These are phyloP conservation scores for Crithidia bombi DNA, from an alignment of 208 protist species.

Conservation along the genomic window DNA sequence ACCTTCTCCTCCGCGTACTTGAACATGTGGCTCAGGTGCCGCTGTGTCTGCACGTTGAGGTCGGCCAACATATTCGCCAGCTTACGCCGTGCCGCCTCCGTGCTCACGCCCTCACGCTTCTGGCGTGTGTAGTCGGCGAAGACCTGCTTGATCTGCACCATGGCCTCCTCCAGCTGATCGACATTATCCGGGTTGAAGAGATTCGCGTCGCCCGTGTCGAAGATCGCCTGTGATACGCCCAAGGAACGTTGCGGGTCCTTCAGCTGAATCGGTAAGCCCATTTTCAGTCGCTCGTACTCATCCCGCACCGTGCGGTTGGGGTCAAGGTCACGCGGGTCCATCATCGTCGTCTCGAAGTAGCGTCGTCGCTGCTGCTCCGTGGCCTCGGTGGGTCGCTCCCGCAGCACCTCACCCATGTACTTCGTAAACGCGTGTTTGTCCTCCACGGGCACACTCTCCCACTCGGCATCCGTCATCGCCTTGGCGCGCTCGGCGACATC, in stretches of 20 bases:
- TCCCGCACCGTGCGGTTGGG: constrained; percentile 62
- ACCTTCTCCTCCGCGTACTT: constrained; percentile 75
- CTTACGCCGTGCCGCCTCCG: constrained; percentile 71
- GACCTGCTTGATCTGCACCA: constrained; percentile 85
- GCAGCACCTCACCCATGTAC: constrained; percentile 67
- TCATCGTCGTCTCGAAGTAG: constrained; percentile 88
- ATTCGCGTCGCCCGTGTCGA: constrained; percentile 67
- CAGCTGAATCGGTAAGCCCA: constrained; percentile 76
- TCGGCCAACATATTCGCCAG: constrained; percentile 76
- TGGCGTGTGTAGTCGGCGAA: constrained; percentile 87
- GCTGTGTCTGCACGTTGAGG: constrained; percentile 79
- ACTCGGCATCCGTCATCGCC: constrained; percentile 81
- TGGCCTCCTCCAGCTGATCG: constrained; percentile 75
- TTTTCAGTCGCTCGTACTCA: constrained; percentile 80
- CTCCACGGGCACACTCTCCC: constrained; percentile 73
- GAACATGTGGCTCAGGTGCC: constrained; percentile 80
- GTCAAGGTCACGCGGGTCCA: constrained; percentile 70
- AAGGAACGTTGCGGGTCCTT: constrained; percentile 72
- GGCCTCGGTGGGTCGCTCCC: constrained; percentile 65
- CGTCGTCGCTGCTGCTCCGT: constrained; percentile 87
- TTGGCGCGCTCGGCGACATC: constrained; percentile 69
- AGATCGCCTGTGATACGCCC: constrained; percentile 80
- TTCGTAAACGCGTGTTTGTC: constrained; percentile 84
- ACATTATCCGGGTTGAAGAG: constrained; percentile 78
- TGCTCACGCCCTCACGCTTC: constrained; percentile 74